A percentile compares a stretch with the other conserved stretches of the same genome.
Evolutionary conservation across 345 rosid species (phyloP).

Genomic region (Carallia pectinifolia): DNA sequence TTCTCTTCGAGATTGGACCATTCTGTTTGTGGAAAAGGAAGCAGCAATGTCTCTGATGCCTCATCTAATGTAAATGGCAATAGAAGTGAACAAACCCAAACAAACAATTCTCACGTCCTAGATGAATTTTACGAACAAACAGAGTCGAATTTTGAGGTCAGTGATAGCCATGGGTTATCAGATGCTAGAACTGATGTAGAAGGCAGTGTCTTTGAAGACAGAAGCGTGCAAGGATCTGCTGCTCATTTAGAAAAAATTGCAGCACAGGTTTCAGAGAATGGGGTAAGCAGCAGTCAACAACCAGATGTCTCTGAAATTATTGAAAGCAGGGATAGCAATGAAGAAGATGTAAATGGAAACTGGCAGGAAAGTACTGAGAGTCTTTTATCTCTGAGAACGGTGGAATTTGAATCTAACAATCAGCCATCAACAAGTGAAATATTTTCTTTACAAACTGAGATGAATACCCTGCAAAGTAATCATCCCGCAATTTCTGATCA

Average conservation of each 20-base stretch:
- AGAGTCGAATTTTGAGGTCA: conserved; percentile 33
- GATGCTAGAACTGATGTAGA: conserved; percentile 39
- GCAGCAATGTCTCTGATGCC: conserved; percentile 59
- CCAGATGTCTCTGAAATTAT: conserved; percentile 25
- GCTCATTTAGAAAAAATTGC: conserved; percentile 43
- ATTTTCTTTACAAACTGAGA: conserved; percentile 24
- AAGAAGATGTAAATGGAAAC: conserved; percentile 31
- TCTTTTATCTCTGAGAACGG: conserved; percentile 28
- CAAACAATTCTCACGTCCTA: conserved; percentile 30
- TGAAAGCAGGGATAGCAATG: conserved; percentile 36
- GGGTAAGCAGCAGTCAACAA: conserved; percentile 35
- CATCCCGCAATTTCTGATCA: conserved; percentile 19
- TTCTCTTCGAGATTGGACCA: conserved; percentile 72
- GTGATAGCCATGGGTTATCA: conserved; percentile 27
- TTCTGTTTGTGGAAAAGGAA: conserved; percentile 47
- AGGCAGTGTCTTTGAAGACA: conserved; percentile 29
- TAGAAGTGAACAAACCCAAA: conserved; percentile 43
- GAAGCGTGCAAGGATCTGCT: conserved; percentile 39
- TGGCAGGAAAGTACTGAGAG: conserved; percentile 24
- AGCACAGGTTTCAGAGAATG: conserved; percentile 44
- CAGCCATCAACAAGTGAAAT: conserved; percentile 4
- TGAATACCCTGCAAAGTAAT: conserved; percentile 27
- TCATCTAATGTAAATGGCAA: conserved; percentile 46
- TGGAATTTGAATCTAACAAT: conserved; percentile 27
- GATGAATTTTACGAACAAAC: conserved; percentile 37